phyloP scores from a whole-genome alignment of 2,329 filamentous ascomycete genomes.

The Madurella fahalii region DNA sequence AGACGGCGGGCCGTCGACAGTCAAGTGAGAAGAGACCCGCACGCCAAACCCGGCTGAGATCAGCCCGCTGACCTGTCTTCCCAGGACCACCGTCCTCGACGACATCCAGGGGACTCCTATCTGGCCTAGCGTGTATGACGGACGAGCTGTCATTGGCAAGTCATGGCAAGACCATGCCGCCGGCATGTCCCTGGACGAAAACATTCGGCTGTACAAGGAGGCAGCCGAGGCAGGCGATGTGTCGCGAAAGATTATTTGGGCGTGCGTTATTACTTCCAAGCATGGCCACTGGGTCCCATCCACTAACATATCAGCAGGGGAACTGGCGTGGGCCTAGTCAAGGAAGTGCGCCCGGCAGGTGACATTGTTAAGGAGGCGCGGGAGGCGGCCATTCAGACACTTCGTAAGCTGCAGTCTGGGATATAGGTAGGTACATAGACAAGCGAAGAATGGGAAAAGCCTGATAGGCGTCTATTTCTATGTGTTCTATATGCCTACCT shows the following conservation, averaged over 20 bases:
- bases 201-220: conserved; percentile 36
- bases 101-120: conserved; percentile 35
- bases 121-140: conserved; percentile 43
- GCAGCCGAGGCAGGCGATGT: conserved; percentile 33
- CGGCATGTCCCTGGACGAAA: conserved; percentile 41
- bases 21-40: conserved; percentile 36
- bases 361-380: conserved; percentile 42
- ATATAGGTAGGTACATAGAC: neutral
- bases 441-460: neutral
- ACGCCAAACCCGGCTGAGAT: neutral
- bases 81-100: conserved; percentile 39
- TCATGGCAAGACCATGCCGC: conserved; percentile 39
- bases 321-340: conserved; percentile 44
- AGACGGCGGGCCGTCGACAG: conserved; percentile 43
- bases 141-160: conserved; percentile 38
- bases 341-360: conserved; percentile 36
- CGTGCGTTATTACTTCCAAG: conserved; percentile 20
- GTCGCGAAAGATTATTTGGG: conserved; percentile 37
- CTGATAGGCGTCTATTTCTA: neutral
- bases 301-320: conserved; percentile 29
- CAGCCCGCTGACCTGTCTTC: neutral
- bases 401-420: conserved; percentile 28
- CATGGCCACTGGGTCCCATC: neutral
- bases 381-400: conserved; percentile 34
- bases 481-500: neutral